Evolutionary conservation across 2,329 filamentous ascomycete genomes (phyloP).

Genomic region (Colletotrichum nymphaeae): DNA sequence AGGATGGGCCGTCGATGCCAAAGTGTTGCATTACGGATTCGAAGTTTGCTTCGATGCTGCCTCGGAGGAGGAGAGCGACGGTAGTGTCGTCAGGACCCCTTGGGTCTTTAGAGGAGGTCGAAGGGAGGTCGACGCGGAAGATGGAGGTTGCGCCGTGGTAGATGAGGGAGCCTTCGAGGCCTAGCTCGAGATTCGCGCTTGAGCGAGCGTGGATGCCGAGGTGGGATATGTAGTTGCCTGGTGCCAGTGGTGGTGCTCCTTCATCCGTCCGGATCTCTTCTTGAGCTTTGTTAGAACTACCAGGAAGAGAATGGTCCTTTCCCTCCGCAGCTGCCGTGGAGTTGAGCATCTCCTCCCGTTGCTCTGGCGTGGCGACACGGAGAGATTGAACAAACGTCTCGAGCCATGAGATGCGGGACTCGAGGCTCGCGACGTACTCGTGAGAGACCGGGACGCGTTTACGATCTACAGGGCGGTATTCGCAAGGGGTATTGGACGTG

Average conservation of each 20-base stretch:
- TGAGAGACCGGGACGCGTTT: conserved; percentile 32
- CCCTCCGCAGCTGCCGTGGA: background rate
- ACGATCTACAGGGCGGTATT: conserved; percentile 33
- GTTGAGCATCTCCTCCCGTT: conserved; percentile 36
- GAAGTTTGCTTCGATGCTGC: conserved; percentile 30
- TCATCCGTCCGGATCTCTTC: background rate
- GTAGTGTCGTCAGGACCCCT: too few species aligned
- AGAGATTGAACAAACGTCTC: conserved; percentile 34
- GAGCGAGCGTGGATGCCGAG: background rate
- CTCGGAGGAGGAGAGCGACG: conserved; percentile 6
- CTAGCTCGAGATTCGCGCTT: conserved; percentile 14
- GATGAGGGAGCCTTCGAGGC: conserved; percentile 33
- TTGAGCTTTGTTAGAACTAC: background rate
- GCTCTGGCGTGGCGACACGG: background rate
- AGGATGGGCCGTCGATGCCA: conserved; percentile 38
- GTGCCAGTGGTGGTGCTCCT: too few species aligned
- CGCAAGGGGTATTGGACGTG: conserved; percentile 18
- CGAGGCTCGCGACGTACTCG: conserved; percentile 29
- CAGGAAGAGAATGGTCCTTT: background rate
- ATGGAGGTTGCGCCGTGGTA: conserved; percentile 43
- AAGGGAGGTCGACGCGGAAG: conserved; percentile 35
- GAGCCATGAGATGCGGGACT: conserved; percentile 35
- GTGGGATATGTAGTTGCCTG: background rate
- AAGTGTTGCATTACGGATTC: conserved; percentile 39
- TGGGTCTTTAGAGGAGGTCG: background rate